Conservation (phyloP, 441 rosid species). For the Hura crepitans region DNA sequence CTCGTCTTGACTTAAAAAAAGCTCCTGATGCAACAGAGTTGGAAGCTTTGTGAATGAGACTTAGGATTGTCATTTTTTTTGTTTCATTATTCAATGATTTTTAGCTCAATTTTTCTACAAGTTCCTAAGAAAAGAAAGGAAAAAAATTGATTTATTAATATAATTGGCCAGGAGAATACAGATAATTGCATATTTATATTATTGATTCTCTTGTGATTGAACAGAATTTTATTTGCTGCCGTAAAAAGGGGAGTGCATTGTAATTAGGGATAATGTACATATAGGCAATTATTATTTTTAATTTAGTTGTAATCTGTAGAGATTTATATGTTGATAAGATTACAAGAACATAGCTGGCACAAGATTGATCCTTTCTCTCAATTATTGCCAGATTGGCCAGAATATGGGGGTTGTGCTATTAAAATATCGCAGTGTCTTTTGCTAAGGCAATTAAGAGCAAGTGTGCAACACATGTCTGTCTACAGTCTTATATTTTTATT, state of each 20-base stretch:
- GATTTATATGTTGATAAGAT: background rate
- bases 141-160: background rate
- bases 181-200: background rate
- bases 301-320: background rate
- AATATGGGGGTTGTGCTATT: no score
- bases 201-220: background rate
- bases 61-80: background rate
- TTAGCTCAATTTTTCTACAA: background rate
- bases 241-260: no score
- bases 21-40: conserved; percentile 34
- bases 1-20: conserved; percentile 53
- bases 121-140: background rate
- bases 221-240: no score
- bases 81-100: background rate
- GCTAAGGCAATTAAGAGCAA: no score
- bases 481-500: no score
- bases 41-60: conserved; percentile 36
- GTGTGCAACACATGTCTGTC: no score
- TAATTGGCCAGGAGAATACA: background rate
- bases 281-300: background rate
- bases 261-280: no score
- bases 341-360: no score
- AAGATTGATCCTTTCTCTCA: background rate
- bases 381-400: background rate
- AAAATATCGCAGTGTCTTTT: no score